Evolutionary conservation across 495 filamentous ascomycete species (phyloP), one percentile per base, ranked within the genome.

Genomic region (Lasiosphaeria hispida): DNA sequence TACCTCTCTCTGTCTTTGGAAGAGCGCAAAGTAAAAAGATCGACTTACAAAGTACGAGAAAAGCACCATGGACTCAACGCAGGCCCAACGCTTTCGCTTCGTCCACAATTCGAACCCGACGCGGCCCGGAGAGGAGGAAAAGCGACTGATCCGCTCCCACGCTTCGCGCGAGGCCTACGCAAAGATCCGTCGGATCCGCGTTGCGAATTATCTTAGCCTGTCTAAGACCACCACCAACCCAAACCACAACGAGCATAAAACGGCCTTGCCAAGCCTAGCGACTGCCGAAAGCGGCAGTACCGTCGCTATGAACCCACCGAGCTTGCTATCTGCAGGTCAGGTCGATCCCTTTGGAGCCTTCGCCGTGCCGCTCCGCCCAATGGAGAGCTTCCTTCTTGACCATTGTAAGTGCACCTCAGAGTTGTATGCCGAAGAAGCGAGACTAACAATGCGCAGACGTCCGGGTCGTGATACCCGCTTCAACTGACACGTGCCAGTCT

Each of bases 371-470:
- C 35, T 56, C 8, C 35, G 19, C 4, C 53, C 53, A 9, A 36
- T 56, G 2, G 53, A 56, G 30, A 41, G 47, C 42, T 56, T 47
- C 30, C 53, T 56, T 7, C 41, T 56, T 14, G 40, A 56, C 23
- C 42, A 56, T 45, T 56, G 53, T 45, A 14, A 15, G 42, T 47
- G 13, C 10, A 18, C 42, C 53, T 39, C 6, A 10, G 17, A 30
- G 9, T 9, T 13, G 15, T n/a, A 13, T 7, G 23, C 13, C 5
- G 18, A 7, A 11, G 34, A 53, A 9, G 6, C 6, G 6, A 17
- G 8, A 7, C 7, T 48, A 30, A 30, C 23, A 30, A 30, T 5
- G 23, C 17, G 42, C 42, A 56, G 53, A 56, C 34, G 42, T 56
- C 13, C 40, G 33, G 13, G 42, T 56, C n/a, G 23, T 56, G 3